Conservation (phyloP, 1,284 basidiomycete genomes). For the Leccinum angustisporum region DNA sequence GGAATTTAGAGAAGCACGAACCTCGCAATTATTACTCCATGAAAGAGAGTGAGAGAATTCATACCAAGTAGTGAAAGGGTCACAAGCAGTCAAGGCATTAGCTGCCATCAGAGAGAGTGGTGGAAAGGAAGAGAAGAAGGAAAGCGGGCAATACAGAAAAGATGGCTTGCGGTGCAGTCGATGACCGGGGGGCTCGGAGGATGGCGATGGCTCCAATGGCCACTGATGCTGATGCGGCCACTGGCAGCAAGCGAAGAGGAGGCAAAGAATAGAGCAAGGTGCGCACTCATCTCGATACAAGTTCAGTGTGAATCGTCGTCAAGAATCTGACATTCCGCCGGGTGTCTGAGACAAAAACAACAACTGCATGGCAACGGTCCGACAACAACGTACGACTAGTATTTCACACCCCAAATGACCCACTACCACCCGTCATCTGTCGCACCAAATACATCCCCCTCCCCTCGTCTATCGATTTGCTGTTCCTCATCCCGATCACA, state of each 20-base stretch:
- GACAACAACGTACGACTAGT: background rate
- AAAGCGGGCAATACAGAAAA: slow-evolving; percentile 3
- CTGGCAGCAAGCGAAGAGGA: slow-evolving; percentile 1
- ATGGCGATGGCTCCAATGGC: slow-evolving; percentile 4
- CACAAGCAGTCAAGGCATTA: slow-evolving; percentile 15
- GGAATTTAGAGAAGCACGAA: slow-evolving; percentile 22
- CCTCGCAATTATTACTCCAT: slow-evolving; percentile 37
- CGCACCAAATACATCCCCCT: slow-evolving; percentile 64
- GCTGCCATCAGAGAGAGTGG: slow-evolving; percentile 24
- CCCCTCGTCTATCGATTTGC: slow-evolving; percentile 59
- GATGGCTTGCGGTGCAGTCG: slow-evolving; percentile 2
- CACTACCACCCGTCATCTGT: slow-evolving; percentile 65
- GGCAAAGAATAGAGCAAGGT: background rate
- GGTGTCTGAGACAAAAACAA: background rate
- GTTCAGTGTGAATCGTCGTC: background rate
- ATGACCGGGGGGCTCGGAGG: slow-evolving; percentile 2
- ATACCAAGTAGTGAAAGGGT: slow-evolving; percentile 22
- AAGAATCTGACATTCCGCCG: background rate
- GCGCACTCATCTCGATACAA: background rate
- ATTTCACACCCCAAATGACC: slow-evolving; percentile 27
- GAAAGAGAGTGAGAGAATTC: slow-evolving; percentile 27
- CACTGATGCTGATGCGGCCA: slow-evolving; percentile 6
- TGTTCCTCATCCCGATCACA: slow-evolving; percentile 56
- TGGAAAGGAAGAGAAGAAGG: slow-evolving; percentile 16
- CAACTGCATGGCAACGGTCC: slow-evolving; percentile 23